These are phyloP conservation scores for Oidium heveae DNA, from an alignment of 2,329 filamentous ascomycete genomes.

Conservation along the genomic window DNA sequence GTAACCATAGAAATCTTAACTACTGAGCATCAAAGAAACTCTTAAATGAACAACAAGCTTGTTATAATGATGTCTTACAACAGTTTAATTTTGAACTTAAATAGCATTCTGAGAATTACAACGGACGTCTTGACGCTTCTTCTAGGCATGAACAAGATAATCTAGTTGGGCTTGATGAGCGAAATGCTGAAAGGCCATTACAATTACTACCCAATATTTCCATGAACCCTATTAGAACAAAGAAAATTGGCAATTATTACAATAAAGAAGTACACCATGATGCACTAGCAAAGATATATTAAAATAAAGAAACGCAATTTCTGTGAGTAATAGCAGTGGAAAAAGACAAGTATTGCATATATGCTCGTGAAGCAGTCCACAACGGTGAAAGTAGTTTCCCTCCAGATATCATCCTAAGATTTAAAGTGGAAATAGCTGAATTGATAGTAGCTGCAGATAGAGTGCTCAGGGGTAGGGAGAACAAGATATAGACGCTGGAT, in stretches of 20 bases:
- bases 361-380: neutral
- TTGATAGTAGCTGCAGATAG: neutral
- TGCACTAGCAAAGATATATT: neutral
- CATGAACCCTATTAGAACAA: too few relatives aligned
- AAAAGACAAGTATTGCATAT: neutral
- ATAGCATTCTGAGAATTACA: neutral
- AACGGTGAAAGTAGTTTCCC: neutral
- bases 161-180: neutral
- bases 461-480: too few relatives aligned
- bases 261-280: too few relatives aligned
- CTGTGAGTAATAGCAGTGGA: neutral
- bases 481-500: too few relatives aligned
- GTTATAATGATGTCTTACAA: neutral
- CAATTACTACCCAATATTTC: neutral
- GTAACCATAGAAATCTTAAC: neutral
- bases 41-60: neutral
- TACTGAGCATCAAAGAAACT: neutral
- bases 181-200: neutral
- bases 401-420: neutral
- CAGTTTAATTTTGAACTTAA: neutral
- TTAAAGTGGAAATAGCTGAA: neutral
- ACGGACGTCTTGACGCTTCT: neutral
- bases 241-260: too few relatives aligned
- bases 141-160: neutral
- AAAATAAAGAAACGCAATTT: neutral